A percentile compares a stretch with the other conserved stretches of the same genome.
These are phyloP conservation scores for Centrapalus pauciflorus DNA, from an alignment of 129 eudicot genomes.

Conservation along the genomic window DNA sequence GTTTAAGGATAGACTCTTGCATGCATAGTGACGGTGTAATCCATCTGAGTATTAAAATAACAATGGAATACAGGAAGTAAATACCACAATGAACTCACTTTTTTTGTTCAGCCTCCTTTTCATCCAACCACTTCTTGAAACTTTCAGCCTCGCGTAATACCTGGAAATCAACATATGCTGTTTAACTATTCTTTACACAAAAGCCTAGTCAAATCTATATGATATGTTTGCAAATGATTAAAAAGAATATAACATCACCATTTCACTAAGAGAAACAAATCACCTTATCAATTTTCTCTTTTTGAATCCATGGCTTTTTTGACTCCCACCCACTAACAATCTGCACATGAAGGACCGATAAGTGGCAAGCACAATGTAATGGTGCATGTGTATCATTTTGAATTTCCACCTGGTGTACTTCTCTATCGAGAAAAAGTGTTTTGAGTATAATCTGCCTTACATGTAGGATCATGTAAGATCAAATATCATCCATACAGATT, in stretches of 20 bases:
- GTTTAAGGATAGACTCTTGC: background rate
- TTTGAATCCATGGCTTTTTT: slow-evolving; percentile 86
- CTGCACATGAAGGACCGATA: slow-evolving; percentile 31
- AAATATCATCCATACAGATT: background rate
- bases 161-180: slow-evolving; percentile 28
- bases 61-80: background rate
- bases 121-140: slow-evolving; percentile 77
- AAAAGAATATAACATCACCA: background rate
- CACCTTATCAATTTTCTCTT: slow-evolving; percentile 78
- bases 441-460: too few species aligned
- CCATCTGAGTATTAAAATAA: background rate
- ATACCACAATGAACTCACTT: slow-evolving; percentile 46
- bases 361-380: background rate
- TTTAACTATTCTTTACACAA: background rate
- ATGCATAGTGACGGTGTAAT: background rate
- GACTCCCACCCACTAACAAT: slow-evolving; percentile 83
- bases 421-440: background rate
- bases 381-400: background rate
- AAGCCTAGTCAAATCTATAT: background rate
- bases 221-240: background rate
- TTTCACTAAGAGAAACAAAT: slow-evolving; percentile 11
- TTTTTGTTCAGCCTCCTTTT: slow-evolving; percentile 86
- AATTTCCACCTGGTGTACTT: background rate
- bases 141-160: slow-evolving; percentile 59
- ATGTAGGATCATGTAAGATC: background rate